A percentile compares a stretch with the other conserved stretches of the same genome.
Evolutionary conservation across 1,284 basidiomycete species (phyloP).

Genomic region (Moniliophthora roreri): DNA sequence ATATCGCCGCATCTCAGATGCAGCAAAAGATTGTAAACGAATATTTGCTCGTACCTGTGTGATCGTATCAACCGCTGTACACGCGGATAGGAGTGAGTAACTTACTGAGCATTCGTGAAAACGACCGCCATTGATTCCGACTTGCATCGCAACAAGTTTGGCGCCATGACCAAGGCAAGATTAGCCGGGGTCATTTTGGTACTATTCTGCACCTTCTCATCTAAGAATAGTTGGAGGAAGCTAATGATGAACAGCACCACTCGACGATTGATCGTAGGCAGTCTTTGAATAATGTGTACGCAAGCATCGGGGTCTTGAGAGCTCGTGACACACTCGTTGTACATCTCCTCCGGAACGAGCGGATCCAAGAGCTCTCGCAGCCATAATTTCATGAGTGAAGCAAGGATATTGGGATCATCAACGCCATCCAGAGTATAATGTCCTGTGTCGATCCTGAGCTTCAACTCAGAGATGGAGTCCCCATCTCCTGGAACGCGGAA

Average conservation of each 20-base stretch:
- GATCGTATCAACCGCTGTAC: slow-evolving; percentile 8
- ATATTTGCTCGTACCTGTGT: slow-evolving; percentile 85
- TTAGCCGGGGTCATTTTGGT: slow-evolving; percentile 90
- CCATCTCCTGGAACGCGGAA: slow-evolving; percentile 89
- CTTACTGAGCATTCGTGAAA: slow-evolving; percentile 86
- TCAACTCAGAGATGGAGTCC: slow-evolving; percentile 83
- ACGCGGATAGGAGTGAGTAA: slow-evolving; percentile 20
- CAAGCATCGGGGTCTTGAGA: slow-evolving; percentile 68
- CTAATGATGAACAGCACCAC: slow-evolving; percentile 86
- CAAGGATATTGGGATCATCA: slow-evolving; percentile 86
- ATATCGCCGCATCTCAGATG: slow-evolving; percentile 75
- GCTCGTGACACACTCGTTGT: slow-evolving; percentile 81
- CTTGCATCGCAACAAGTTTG: slow-evolving; percentile 81
- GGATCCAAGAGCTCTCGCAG: slow-evolving; percentile 87
- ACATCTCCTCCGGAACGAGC: slow-evolving; percentile 82
- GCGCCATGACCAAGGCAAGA: slow-evolving; percentile 83
- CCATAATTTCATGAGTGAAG: slow-evolving; percentile 90
- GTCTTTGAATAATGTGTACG: slow-evolving; percentile 69
- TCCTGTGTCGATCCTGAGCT: slow-evolving; percentile 85
- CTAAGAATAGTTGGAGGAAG: slow-evolving; percentile 86
- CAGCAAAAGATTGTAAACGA: slow-evolving; percentile 80
- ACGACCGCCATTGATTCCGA: slow-evolving; percentile 83
- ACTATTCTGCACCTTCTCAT: slow-evolving; percentile 63
- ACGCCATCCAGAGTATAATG: slow-evolving; percentile 87
- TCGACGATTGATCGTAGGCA: slow-evolving; percentile 82